A percentile compares a stretch with the other conserved stretches of the same genome.
Conservation (phyloP, 352 stramenopile genomes). For the Phytopythium sindhum region DNA sequence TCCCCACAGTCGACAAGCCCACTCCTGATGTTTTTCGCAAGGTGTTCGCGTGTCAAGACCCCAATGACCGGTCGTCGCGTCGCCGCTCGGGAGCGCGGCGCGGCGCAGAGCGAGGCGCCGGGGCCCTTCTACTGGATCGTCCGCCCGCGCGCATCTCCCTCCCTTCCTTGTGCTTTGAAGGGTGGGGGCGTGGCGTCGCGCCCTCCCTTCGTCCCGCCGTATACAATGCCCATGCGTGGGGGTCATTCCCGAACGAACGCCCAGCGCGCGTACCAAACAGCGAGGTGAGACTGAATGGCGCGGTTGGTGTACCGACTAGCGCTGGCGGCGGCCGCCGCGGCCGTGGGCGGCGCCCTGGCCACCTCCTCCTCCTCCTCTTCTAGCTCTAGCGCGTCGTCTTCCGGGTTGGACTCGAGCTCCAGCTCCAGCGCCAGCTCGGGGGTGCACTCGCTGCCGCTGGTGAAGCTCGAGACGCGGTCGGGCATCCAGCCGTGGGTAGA, state of each 20-base stretch:
- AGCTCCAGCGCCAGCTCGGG: background rate
- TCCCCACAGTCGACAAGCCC: too few relatives aligned
- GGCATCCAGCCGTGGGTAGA: constrained; percentile 58
- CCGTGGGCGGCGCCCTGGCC: background rate
- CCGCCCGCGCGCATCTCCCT: too few relatives aligned
- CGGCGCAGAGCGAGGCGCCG: too few relatives aligned
- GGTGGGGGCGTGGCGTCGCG: too few relatives aligned
- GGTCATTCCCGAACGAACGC: background rate
- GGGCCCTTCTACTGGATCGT: too few relatives aligned
- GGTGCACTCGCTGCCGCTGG: constrained; percentile 7
- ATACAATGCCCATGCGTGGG: too few relatives aligned
- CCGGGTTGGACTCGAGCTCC: background rate
- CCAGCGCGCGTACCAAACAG: background rate
- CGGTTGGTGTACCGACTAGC: background rate
- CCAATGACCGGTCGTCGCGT: too few relatives aligned
- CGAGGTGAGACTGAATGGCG: background rate
- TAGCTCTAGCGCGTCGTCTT: background rate
- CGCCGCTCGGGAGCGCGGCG: too few relatives aligned
- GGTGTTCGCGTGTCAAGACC: too few relatives aligned
- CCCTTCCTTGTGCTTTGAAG: too few relatives aligned
- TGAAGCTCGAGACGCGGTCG: constrained; percentile 36
- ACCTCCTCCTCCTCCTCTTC: background rate
- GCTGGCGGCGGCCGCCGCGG: background rate
- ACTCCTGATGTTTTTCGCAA: too few relatives aligned
- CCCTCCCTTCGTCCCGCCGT: too few relatives aligned